Evolutionary conservation across 2,329 filamentous ascomycete species (phyloP).

Genomic region (Leptographium procerum): DNA sequence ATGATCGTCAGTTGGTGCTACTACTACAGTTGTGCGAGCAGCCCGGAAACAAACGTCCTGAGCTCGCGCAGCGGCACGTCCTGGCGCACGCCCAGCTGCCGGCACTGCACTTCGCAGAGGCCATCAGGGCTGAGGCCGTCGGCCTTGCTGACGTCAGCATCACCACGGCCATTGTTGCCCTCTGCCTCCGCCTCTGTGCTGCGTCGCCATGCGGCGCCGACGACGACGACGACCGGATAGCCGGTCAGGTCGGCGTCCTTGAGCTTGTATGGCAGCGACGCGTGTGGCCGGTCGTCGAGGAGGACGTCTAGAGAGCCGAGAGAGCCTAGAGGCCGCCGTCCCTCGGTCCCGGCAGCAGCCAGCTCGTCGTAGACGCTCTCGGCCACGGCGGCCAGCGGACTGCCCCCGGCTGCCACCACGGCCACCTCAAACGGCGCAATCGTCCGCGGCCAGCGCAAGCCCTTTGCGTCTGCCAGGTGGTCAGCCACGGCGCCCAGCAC

Average conservation of each 20-base stretch:
- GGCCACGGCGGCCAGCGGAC: slow-evolving; percentile 31
- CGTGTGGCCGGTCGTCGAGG: slow-evolving; percentile 63
- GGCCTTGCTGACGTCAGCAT: no score
- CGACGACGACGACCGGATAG: slow-evolving; percentile 70
- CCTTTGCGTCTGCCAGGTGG: slow-evolving; percentile 56
- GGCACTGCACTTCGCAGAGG: slow-evolving; percentile 67
- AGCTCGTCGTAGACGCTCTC: slow-evolving; percentile 54
- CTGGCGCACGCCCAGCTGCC: slow-evolving; percentile 51
- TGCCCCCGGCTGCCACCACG: slow-evolving; percentile 44
- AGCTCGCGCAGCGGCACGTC: slow-evolving; percentile 42
- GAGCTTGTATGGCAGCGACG: slow-evolving; percentile 69
- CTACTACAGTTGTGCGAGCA: slow-evolving; percentile 42
- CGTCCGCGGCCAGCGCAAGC: slow-evolving; percentile 75
- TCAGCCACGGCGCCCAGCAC: slow-evolving; percentile 81
- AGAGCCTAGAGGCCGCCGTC: slow-evolving; percentile 23
- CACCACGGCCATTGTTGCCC: no score
- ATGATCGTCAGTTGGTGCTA: no score
- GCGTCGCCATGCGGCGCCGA: slow-evolving; percentile 57
- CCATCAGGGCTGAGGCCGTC: neutral
- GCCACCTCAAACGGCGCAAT: slow-evolving; percentile 78
- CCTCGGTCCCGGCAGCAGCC: slow-evolving; percentile 11
- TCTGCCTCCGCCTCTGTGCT: no score
- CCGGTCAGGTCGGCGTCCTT: slow-evolving; percentile 82
- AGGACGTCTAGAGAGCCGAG: no score
- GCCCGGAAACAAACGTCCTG: slow-evolving; percentile 29